Evolutionary conservation across 768 basidiomycete genomes (phyloP).

Genomic region (Gyrodon lividus): DNA sequence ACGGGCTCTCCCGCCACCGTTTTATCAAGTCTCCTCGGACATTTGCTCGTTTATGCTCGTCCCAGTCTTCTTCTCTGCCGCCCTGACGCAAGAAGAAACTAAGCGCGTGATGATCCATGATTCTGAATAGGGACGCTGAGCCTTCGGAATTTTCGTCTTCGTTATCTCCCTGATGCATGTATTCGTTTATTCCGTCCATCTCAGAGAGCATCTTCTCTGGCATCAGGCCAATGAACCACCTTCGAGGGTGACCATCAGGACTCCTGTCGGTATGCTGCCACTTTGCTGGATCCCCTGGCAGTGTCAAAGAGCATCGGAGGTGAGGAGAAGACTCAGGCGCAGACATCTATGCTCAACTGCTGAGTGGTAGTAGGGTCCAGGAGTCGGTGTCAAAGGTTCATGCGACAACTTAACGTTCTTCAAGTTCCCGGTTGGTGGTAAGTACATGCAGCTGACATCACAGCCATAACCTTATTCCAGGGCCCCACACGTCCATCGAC

Average conservation of each 20-base stretch:
- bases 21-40: conserved; percentile 55
- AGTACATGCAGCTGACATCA: conserved; percentile 27
- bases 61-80: conserved; percentile 68
- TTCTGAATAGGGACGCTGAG: conserved; percentile 35
- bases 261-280: background rate
- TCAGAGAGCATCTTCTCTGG: conserved; percentile 56
- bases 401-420: background rate
- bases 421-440: background rate
- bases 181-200: conserved; percentile 33
- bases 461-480: conserved; percentile 13
- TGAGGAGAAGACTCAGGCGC: conserved; percentile 3
- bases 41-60: conserved; percentile 48
- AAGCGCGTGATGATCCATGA: conserved; percentile 59
- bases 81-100: conserved; percentile 64
- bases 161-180: conserved; percentile 22
- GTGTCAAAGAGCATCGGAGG: background rate
- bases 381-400: background rate
- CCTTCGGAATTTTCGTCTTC: conserved; percentile 37
- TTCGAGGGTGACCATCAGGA: conserved; percentile 34
- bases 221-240: conserved; percentile 77
- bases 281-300: background rate
- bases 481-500: background rate
- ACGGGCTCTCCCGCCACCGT: conserved; percentile 67
- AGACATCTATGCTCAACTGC: conserved; percentile 10
- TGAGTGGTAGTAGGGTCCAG: background rate